A percentile compares a stretch with the other conserved stretches of the same genome.
Evolutionary conservation across 129 eudicot genomes (phyloP).

Genomic region (Centrapalus pauciflorus): DNA sequence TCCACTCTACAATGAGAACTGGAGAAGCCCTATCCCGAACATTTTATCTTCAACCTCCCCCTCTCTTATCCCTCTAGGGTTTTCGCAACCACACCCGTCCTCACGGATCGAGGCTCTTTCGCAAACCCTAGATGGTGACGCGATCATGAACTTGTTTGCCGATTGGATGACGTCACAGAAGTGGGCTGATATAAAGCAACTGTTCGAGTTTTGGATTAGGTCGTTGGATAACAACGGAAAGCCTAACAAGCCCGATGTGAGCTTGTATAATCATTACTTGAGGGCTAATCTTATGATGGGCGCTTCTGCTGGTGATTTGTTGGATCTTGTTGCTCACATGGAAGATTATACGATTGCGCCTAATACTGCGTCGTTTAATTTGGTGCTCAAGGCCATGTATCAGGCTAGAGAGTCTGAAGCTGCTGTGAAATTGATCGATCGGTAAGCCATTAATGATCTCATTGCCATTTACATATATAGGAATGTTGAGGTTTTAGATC

Average conservation of each 20-base stretch:
- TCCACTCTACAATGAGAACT: slow-evolving; percentile 68
- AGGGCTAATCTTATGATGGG: slow-evolving; percentile 74
- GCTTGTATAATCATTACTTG: slow-evolving; percentile 62
- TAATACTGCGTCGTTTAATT: slow-evolving; percentile 71
- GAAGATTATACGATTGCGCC: slow-evolving; percentile 43
- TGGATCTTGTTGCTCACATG: slow-evolving; percentile 57
- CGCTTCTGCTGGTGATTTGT: slow-evolving; percentile 45
- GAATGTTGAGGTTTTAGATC: neutral
- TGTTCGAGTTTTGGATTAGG: slow-evolving; percentile 71
- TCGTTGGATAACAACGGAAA: slow-evolving; percentile 58
- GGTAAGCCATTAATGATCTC: slow-evolving; percentile 31
- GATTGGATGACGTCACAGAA: slow-evolving; percentile 53
- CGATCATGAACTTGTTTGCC: slow-evolving; percentile 50
- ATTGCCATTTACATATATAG: neutral
- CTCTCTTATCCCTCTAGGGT: slow-evolving; percentile 33
- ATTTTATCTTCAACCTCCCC: slow-evolving; percentile 12
- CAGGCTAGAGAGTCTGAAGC: slow-evolving; percentile 33
- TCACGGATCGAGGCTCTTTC: slow-evolving; percentile 32
- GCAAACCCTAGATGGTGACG: slow-evolving; percentile 34
- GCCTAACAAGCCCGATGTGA: slow-evolving; percentile 64
- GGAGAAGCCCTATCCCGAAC: slow-evolving; percentile 49
- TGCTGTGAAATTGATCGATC: slow-evolving; percentile 54
- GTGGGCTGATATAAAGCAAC: slow-evolving; percentile 52
- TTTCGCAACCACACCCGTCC: slow-evolving; percentile 14
- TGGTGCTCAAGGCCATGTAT: slow-evolving; percentile 66